Evolutionary conservation across 345 rosid species (phyloP).

Genomic region (Luvunga scandens): DNA sequence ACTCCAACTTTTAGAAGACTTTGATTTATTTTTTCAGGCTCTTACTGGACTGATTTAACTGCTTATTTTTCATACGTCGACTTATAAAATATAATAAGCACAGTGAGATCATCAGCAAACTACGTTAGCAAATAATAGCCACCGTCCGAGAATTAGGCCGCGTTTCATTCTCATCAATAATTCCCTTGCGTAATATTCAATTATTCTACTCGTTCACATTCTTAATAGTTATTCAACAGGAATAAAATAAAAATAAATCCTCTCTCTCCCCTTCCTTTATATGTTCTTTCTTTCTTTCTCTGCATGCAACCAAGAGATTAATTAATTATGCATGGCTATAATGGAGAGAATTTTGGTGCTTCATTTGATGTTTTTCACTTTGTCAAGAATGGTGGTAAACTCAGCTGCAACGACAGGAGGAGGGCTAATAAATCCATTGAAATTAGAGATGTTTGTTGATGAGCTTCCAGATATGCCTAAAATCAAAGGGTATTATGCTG

Average conservation of each 20-base stretch:
- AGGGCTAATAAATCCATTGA: constrained; percentile 26
- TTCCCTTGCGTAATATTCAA: too few relatives aligned
- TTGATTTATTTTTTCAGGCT: too few relatives aligned
- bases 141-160: too few relatives aligned
- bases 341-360: constrained; percentile 1
- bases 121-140: neutral
- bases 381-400: neutral
- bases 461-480: constrained; percentile 67
- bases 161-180: too few relatives aligned
- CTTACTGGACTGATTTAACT: neutral
- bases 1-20: too few relatives aligned
- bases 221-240: neutral
- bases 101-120: neutral
- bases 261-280: neutral
- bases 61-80: neutral
- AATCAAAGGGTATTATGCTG: constrained; percentile 44
- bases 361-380: constrained; percentile 4
- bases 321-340: neutral
- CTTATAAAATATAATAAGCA: neutral
- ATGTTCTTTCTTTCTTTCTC: neutral
- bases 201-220: neutral
- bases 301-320: neutral
- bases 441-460: constrained; percentile 75
- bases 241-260: too few relatives aligned
- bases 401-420: constrained; percentile 30